These are phyloP conservation scores for Fusarium circinatum DNA, from an alignment of 2,329 filamentous ascomycete species.

Conservation along the genomic window DNA sequence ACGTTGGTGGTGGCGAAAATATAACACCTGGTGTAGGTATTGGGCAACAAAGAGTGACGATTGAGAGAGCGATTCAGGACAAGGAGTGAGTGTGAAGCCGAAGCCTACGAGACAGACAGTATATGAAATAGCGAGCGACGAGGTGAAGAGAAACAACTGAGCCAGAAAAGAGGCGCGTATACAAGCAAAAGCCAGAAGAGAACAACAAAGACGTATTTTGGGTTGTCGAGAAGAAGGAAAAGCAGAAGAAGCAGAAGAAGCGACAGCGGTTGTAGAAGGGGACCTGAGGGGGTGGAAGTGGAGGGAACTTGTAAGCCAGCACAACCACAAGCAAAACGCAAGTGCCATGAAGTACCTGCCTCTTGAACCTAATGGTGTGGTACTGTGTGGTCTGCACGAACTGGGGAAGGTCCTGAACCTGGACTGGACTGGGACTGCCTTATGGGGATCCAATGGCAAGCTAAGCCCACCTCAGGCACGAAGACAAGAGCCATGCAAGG, in stretches of 20 bases:
- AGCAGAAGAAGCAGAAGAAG: constrained; percentile 3
- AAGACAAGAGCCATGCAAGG: constrained; percentile 31
- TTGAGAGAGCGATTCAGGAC: constrained; percentile 17
- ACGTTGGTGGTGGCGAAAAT: constrained; percentile 14
- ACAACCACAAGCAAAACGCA: constrained; percentile 10
- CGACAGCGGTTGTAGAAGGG: constrained; percentile 1
- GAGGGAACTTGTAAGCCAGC: constrained; percentile 37
- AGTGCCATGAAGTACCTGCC: constrained; percentile 20
- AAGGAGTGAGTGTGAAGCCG: constrained; percentile 25
- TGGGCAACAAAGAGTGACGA: background rate
- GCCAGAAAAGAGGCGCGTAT: constrained; percentile 21
- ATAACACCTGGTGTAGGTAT: background rate
- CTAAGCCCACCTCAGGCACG: constrained; percentile 26
- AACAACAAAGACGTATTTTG: constrained; percentile 13
- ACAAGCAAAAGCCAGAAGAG: constrained; percentile 9
- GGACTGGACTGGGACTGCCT: constrained; percentile 3
- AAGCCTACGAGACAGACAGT: background rate
- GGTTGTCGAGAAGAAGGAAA: constrained; percentile 6
- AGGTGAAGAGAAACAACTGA: constrained; percentile 10
- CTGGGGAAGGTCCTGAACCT: constrained; percentile 22
- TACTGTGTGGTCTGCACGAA: constrained; percentile 22
- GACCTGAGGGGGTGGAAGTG: constrained; percentile 24
- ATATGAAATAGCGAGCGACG: constrained; percentile 21
- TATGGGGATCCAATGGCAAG: constrained; percentile 10
- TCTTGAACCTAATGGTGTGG: constrained; percentile 8